Base-by-base conservation (phyloP, 768 basidiomycete species). In the Leucogyrophana mollusca region DNA sequence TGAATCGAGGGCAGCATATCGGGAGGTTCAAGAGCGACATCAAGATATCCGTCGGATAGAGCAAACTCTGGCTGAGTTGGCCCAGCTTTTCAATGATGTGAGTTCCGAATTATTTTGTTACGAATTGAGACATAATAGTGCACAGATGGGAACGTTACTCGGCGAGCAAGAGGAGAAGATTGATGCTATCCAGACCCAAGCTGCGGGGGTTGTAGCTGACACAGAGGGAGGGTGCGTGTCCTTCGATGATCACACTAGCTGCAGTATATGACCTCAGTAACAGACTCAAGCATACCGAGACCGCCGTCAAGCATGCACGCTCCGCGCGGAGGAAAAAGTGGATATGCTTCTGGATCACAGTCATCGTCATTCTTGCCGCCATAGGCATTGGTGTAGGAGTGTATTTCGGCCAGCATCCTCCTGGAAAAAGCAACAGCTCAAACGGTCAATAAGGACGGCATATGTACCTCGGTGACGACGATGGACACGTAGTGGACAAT, bases 21-120 rank as follows among this genome's bases (percentile, higher is more conserved):
- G 85, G 42, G 95, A 99, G 62, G 95, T 97, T n/a, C 95, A 98
- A 71, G 90, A 87, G 58, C 86, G 95, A 50, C 94, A 98, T 60
- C 89, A 88, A 64, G 94, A 99, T 56, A 90, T 99, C 66, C 85
- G 92, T 68, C 87, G 87, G 59, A 98, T 99, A 58, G 95, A 97
- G 67, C 79, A 80, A 68, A 98, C 94, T 9, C 72, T 99, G 36
- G 85, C 83, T 11, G 92, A 98, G 69, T 80, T 98, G 36, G 94
- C 93, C 9, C 92, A 95, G 59, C 74, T 99, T 56, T 96, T 97
- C 74, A 93, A 93, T 62, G 95, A 99, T 62, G 91, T 92, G 45
- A 34, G 83, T 72, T 27, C 34, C 20, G 39, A 13, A 11, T 24
- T 18, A 25, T 18, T 33, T 9, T 36, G 17, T 39, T 5, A 34